phyloP scores from a whole-genome alignment of 441 rosid species.

The Viola pubescens region DNA sequence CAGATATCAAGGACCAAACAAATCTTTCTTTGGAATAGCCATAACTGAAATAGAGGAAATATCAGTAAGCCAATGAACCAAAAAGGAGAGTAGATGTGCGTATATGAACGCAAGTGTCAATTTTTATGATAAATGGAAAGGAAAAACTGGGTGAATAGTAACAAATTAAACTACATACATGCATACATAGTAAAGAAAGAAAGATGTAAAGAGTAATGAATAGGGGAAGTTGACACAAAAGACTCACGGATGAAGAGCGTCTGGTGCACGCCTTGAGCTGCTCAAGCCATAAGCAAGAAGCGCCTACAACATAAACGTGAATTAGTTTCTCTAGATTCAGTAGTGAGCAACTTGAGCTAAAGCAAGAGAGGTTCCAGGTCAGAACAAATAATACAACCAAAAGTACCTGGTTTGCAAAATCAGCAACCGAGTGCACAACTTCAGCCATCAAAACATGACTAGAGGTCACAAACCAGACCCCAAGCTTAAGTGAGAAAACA shows the following conservation, averaged over 20 bases:
- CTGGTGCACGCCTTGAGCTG: conserved; percentile 99
- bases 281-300: conserved; percentile 97
- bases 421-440: conserved; percentile 87
- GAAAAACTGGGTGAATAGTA: background rate
- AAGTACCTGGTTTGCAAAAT: conserved; percentile 91
- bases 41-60: conserved; percentile 47
- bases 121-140: too few relatives aligned
- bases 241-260: conserved; percentile 96
- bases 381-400: conserved; percentile 2
- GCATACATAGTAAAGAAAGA: background rate
- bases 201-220: background rate
- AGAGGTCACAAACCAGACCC: conserved; percentile 81
- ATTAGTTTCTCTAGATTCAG: conserved; percentile 33
- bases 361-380: background rate
- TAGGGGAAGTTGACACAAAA: conserved; percentile 1
- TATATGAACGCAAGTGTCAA: background rate
- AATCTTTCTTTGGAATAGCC: conserved; percentile 98
- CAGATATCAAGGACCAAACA: conserved; percentile 99
- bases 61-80: background rate
- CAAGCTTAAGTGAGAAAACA: conserved; percentile 88
- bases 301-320: conserved; percentile 47
- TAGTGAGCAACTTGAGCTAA: conserved; percentile 15
- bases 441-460: conserved; percentile 98
- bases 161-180: conserved; percentile 1
- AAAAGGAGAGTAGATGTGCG: background rate